phyloP scores from a whole-genome alignment of 148 eudicot species.

The Salicornia ramosissima region DNA sequence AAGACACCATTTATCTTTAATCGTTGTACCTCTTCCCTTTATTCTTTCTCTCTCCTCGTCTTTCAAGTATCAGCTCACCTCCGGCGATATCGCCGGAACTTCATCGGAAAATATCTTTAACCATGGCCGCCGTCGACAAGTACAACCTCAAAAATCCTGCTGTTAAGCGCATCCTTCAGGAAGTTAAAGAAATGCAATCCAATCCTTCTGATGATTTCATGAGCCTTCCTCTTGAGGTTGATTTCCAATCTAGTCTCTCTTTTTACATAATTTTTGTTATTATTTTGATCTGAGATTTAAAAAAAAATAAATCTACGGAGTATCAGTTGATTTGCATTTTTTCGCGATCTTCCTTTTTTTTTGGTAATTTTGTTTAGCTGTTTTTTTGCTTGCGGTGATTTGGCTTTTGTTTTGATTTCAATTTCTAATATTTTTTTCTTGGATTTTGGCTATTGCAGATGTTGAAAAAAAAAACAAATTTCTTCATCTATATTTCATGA shows the following conservation, averaged over 20 bases:
- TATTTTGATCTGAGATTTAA: too few species aligned
- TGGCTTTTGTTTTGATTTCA: too few species aligned
- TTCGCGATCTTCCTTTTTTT: neutral
- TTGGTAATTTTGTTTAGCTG: too few species aligned
- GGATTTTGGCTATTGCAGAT: too few species aligned
- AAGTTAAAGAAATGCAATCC: constrained; percentile 95
- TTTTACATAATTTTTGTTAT: neutral
- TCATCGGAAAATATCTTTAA: constrained; percentile 7
- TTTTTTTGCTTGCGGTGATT: too few species aligned
- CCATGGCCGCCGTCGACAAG: constrained; percentile 62
- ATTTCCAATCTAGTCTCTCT: neutral
- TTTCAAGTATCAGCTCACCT: neutral
- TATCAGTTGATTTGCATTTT: too few species aligned
- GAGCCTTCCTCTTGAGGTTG: constrained; percentile 94
- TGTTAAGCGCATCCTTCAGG: constrained; percentile 92
- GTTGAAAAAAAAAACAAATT: too few species aligned
- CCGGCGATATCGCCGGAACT: constrained; percentile 6
- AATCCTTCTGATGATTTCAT: constrained; percentile 93
- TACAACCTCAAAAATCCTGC: constrained; percentile 90
- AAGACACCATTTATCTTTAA: neutral
- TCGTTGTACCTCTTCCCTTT: neutral
- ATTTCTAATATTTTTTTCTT: too few species aligned
- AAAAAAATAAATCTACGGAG: too few species aligned
- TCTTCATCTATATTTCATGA: too few species aligned
- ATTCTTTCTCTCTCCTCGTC: neutral